A percentile compares a stretch with the other conserved stretches of the same genome.
These are phyloP conservation scores for Aspergillus intermedius DNA, from an alignment of 2,329 filamentous ascomycete genomes.

Conservation along the genomic window DNA sequence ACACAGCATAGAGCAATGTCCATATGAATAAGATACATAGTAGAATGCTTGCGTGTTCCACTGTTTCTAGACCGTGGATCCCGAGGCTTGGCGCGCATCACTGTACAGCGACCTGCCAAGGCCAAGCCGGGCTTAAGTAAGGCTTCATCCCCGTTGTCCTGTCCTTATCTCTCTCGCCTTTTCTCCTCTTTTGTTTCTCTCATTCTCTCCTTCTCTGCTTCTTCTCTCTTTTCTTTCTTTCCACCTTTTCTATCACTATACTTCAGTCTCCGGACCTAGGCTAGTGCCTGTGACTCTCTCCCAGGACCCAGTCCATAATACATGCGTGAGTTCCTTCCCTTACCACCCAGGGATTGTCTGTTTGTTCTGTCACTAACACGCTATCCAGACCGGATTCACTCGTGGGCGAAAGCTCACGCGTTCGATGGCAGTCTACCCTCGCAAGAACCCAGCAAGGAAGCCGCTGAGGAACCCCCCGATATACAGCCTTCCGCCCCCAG, in stretches of 20 bases:
- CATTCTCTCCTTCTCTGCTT: background rate
- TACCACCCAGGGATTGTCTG: background rate
- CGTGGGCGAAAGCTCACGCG: conserved; percentile 38
- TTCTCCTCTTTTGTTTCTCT: background rate
- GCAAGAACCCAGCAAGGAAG: background rate
- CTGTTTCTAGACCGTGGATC: too few relatives aligned
- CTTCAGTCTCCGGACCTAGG: background rate
- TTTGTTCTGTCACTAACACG: background rate
- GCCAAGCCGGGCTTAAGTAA: too few relatives aligned
- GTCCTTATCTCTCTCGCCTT: background rate
- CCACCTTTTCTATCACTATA: background rate
- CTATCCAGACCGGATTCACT: conserved; percentile 29
- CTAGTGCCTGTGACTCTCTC: background rate
- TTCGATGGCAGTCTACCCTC: conserved; percentile 14
- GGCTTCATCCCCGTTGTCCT: too few relatives aligned
- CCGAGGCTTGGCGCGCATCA: too few relatives aligned
- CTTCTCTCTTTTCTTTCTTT: background rate
- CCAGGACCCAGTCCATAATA: conserved; percentile 1
- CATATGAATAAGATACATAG: too few relatives aligned
- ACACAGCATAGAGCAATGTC: too few relatives aligned
- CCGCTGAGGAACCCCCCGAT: conserved; percentile 1
- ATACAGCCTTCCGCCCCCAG: background rate
- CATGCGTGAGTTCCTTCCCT: background rate
- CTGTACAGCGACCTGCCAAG: too few relatives aligned
- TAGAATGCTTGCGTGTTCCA: too few relatives aligned